These are phyloP conservation scores for Solanum tarijense DNA, from an alignment of 257 asterid species.

Conservation along the genomic window DNA sequence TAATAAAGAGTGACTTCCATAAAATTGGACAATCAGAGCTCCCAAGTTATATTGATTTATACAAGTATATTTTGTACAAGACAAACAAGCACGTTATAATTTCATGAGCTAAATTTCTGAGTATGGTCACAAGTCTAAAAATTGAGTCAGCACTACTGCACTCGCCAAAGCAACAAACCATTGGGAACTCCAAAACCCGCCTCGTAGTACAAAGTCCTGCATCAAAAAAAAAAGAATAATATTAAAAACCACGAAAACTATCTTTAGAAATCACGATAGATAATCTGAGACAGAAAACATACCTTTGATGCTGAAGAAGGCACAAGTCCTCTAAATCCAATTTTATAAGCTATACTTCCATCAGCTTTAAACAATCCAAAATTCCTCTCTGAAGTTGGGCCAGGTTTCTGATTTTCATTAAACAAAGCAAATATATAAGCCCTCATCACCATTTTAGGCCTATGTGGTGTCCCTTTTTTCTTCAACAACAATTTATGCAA, in stretches of 20 bases:
- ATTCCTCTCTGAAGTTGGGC: constrained; percentile 80
- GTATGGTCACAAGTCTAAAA: background rate
- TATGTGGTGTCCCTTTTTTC: constrained; percentile 71
- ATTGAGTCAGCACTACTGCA: background rate
- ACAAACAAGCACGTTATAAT: background rate
- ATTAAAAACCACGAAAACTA: background rate
- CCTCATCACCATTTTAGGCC: constrained; percentile 44
- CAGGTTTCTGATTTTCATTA: constrained; percentile 64
- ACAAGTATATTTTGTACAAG: background rate
- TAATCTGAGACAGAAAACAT: background rate
- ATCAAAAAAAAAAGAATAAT: too few species aligned
- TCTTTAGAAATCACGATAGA: background rate
- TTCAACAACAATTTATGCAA: constrained; percentile 34
- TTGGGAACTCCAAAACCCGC: background rate
- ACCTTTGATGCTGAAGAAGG: constrained; percentile 33
- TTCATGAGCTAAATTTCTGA: background rate
- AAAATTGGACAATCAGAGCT: background rate
- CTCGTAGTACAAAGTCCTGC: background rate
- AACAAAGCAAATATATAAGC: constrained; percentile 75
- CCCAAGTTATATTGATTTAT: background rate
- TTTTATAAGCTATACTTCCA: constrained; percentile 55
- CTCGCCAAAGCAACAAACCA: background rate
- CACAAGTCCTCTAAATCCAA: constrained; percentile 67
- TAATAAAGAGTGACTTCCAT: background rate
- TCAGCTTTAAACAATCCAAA: constrained; percentile 78